Percentiles rank a stretch among this genome's conserved stretches.
Conservation (phyloP, 2,329 filamentous ascomycete species). For the Alternaria gaisen region DNA sequence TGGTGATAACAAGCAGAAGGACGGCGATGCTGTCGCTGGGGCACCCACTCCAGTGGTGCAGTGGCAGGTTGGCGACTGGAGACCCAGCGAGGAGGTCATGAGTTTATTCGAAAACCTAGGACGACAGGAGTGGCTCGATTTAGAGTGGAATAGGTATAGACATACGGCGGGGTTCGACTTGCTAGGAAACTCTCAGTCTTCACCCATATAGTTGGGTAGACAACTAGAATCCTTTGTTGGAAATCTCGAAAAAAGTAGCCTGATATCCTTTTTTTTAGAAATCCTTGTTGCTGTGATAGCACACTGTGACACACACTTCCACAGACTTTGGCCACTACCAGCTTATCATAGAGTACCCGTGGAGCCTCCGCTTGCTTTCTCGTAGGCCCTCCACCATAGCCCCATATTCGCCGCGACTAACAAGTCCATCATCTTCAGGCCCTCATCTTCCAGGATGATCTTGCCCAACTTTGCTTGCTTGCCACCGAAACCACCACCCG, state of each 20-base stretch:
- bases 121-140: constrained; percentile 19
- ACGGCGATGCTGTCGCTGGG: constrained; percentile 55
- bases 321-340: not conserved
- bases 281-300: not conserved
- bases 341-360: not conserved
- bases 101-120: constrained; percentile 19
- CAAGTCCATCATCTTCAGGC: constrained; percentile 93
- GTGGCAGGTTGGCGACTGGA: constrained; percentile 24
- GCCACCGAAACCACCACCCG: constrained; percentile 85
- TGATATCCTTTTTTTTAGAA: not conserved
- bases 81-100: constrained; percentile 19
- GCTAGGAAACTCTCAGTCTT: constrained; percentile 15
- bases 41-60: constrained; percentile 18
- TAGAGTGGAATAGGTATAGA: constrained; percentile 17
- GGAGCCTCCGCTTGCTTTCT: constrained; percentile 52
- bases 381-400: constrained; percentile 92
- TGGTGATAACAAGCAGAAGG: constrained; percentile 3
- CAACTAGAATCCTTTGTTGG: not conserved
- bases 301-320: not conserved
- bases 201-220: constrained; percentile 5
- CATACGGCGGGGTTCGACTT: not conserved
- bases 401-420: constrained; percentile 91
- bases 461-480: constrained; percentile 94
- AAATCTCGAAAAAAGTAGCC: not conserved
- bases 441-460: constrained; percentile 86